Conservation (phyloP, 257 asterid species). For the Solanum raphanifolium region DNA sequence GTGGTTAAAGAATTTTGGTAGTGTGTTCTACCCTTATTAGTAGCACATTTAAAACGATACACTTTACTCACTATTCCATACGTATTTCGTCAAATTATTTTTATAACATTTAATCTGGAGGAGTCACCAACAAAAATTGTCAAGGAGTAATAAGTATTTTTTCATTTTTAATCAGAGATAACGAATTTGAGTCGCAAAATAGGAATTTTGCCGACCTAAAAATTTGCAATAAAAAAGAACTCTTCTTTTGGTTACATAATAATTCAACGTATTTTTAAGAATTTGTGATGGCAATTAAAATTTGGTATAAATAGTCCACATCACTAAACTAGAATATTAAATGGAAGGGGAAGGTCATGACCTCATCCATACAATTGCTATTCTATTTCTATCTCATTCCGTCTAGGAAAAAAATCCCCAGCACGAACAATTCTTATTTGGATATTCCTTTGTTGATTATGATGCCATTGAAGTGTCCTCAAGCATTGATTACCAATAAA, state of each 20-base stretch:
- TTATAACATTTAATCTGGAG: no score
- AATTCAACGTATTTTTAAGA: neutral
- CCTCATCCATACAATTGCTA: neutral
- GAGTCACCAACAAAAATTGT: neutral
- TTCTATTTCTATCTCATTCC: neutral
- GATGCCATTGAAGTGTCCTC: neutral
- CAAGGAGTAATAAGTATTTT: fast-evolving
- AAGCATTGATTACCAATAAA: neutral
- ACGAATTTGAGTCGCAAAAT: no score
- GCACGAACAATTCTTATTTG: neutral
- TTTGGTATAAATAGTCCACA: neutral
- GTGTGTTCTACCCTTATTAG: neutral
- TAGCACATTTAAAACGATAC: no score
- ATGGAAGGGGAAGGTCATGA: neutral
- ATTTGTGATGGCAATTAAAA: neutral
- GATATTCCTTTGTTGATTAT: neutral
- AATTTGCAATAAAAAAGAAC: neutral
- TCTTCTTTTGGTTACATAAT: neutral
- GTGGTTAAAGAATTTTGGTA: neutral
- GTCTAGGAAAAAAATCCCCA: neutral
- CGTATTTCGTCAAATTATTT: no score
- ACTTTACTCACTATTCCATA: no score
- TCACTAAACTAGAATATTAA: neutral
- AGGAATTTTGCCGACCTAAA: neutral
- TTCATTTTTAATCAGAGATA: no score